These are phyloP conservation scores for Picea sitchensis DNA, from an alignment of 75 land plant species.

Conservation along the genomic window DNA sequence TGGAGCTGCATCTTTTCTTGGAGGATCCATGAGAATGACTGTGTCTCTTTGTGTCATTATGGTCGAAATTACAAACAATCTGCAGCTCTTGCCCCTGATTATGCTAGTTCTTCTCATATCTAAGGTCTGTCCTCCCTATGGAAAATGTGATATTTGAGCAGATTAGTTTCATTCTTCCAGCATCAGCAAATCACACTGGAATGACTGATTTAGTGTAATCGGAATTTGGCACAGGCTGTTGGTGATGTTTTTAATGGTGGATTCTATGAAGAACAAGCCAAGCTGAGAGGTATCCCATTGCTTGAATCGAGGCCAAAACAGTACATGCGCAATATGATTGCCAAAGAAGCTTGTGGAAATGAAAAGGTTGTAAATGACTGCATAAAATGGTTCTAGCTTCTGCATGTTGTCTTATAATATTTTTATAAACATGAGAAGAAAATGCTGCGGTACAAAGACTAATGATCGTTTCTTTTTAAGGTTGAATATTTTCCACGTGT, in stretches of 20 bases:
- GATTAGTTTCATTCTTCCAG: not conserved
- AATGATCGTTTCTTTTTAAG: constrained; percentile 23
- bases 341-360: constrained; percentile 70
- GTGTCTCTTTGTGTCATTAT: constrained; percentile 99
- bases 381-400: not conserved
- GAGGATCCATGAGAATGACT: constrained; percentile 99
- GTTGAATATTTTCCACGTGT: constrained; percentile 80
- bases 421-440: not conserved
- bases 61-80: constrained; percentile 98
- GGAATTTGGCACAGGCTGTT: constrained; percentile 67
- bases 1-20: constrained; percentile 99
- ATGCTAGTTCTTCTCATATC: constrained; percentile 99
- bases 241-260: constrained; percentile 97
- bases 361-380: constrained; percentile 47
- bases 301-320: constrained; percentile 94
- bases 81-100: constrained; percentile 88
- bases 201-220: not conserved
- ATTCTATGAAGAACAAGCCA: constrained; percentile 95
- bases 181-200: not conserved
- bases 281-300: constrained; percentile 72
- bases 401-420: constrained; percentile 3
- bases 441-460: not conserved
- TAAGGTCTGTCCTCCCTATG: constrained; percentile 50
- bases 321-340: constrained; percentile 82
- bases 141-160: not conserved